These are phyloP conservation scores for Moelleriella libera DNA, from an alignment of 2,329 filamentous ascomycete genomes.

Conservation along the genomic window DNA sequence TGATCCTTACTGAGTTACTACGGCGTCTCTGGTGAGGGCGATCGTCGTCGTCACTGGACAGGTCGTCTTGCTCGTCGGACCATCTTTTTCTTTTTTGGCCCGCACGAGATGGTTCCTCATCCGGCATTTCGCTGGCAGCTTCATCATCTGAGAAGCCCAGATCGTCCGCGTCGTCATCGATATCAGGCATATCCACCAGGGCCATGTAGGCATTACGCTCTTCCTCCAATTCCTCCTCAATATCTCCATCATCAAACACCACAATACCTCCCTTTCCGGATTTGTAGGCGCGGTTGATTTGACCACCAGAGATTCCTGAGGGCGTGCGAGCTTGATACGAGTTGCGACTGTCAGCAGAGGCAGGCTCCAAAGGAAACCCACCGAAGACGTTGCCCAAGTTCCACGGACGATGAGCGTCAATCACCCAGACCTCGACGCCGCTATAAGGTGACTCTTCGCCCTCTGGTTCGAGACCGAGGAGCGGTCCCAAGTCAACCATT, in stretches of 20 bases:
- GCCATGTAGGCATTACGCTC: conserved; percentile 76
- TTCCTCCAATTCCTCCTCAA: conserved; percentile 61
- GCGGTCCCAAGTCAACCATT: conserved; percentile 70
- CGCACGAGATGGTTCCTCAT: conserved; percentile 23
- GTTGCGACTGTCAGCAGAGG: conserved; percentile 27
- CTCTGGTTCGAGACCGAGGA: conserved; percentile 56
- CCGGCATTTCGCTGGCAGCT: conserved; percentile 35
- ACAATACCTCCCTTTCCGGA: conserved; percentile 77
- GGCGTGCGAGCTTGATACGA: conserved; percentile 38
- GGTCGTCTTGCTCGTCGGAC: conserved; percentile 56
- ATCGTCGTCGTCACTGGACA: conserved; percentile 58
- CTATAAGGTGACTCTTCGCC: conserved; percentile 55
- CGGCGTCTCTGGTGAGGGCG: conserved; percentile 64
- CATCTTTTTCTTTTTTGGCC: conserved; percentile 68
- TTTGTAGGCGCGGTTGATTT: conserved; percentile 56
- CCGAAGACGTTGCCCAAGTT: conserved; percentile 91
- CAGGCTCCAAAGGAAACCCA: conserved; percentile 43
- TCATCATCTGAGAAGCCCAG: conserved; percentile 44
- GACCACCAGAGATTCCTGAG: conserved; percentile 57
- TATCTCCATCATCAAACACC: conserved; percentile 92
- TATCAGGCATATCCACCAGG: conserved; percentile 80
- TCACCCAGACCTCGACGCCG: conserved; percentile 88
- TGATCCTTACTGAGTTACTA: conserved; percentile 66
- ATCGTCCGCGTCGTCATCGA: conserved; percentile 63
- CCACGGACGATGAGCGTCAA: conserved; percentile 87